Base-by-base conservation (phyloP, 805 yeast genomes). In the Nakazawaea ernobii region DNA sequence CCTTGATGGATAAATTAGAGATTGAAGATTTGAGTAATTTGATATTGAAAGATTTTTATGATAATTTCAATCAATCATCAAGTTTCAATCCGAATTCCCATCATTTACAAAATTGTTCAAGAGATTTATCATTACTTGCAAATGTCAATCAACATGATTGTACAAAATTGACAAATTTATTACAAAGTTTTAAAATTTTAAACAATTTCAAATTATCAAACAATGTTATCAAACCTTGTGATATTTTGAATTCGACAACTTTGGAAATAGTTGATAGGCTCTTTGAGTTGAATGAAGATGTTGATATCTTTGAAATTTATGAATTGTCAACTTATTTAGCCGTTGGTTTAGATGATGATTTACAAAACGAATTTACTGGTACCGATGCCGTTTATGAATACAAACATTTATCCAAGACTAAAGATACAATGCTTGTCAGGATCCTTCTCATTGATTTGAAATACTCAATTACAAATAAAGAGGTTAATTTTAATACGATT, bases 31-130 rank as follows among this genome's bases (percentile, higher is more conserved):
- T 29, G 27, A 17, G 15, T 20, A 17, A 13, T n/a, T 40, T 46
- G 39, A 35, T 46, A 15, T 40, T 46, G 41, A 35, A 29, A 15
- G 49, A 46, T 36, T 40, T 46, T 35, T 40, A 46, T 40, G 42
- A 40, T 26, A 46, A 40, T 26, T 46, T 39, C 32, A 35, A 35
- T 26, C 45, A 28, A 11, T 27, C 49, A 8, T 46, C 49, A 7
- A 46, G 35, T 14, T 46, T 46, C 45, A 45, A 45, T 28, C 33
- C 39, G 35, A 40, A 46, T 20, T 46, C 49, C 6, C 49, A 46
- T 28, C 14, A n/a, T 15, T 40, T 46, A 14, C 35, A 46, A 40
- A 41, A 46, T 28, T 46, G 49, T 35, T 10, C 24, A 13, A 28
- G 14, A 14, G 49, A 46, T 35, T 46, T 46, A 38, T 10, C 14